Evolutionary conservation across 164 flowering plant genomes (phyloP).

Genomic region (Nymphaea thermarum): DNA sequence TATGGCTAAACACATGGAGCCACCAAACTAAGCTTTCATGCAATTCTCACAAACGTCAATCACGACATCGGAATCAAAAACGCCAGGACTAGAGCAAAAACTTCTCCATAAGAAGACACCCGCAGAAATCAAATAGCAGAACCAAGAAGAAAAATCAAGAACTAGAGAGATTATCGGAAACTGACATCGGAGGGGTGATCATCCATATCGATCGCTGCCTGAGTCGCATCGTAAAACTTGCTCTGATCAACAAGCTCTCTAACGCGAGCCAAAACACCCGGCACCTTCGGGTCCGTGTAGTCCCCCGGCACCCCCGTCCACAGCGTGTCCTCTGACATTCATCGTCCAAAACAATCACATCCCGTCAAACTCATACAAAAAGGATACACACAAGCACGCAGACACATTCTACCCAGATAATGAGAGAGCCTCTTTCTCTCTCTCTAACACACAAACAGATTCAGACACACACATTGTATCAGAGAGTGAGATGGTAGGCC

Average conservation of each 20-base stretch:
- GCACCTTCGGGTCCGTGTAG: slow-evolving; percentile 59
- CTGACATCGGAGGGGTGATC: slow-evolving; percentile 65
- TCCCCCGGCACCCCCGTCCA: slow-evolving; percentile 90
- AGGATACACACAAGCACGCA: not conserved
- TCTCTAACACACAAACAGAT: not conserved
- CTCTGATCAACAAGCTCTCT: slow-evolving; percentile 68
- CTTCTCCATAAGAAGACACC: no score
- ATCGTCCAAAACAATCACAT: not conserved
- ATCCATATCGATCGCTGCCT: slow-evolving; percentile 44
- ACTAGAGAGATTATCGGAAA: not conserved
- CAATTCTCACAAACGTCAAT: not conserved
- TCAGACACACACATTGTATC: not conserved
- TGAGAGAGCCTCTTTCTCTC: no score
- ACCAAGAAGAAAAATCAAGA: no score
- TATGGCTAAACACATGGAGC: no score
- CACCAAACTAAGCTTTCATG: no score
- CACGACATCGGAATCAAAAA: not conserved
- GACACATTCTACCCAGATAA: no score
- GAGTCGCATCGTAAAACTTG: slow-evolving; percentile 55
- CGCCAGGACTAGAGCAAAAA: not conserved
- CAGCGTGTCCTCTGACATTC: slow-evolving; percentile 53
- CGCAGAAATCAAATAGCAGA: no score
- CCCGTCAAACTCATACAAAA: not conserved
- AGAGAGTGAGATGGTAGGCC: not conserved
- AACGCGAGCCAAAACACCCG: slow-evolving; percentile 50